Percentiles rank a stretch among this genome's conserved stretches.
Evolutionary conservation across 2,329 filamentous ascomycete species (phyloP).

Genomic region (Arthrobotrys entomopaga): DNA sequence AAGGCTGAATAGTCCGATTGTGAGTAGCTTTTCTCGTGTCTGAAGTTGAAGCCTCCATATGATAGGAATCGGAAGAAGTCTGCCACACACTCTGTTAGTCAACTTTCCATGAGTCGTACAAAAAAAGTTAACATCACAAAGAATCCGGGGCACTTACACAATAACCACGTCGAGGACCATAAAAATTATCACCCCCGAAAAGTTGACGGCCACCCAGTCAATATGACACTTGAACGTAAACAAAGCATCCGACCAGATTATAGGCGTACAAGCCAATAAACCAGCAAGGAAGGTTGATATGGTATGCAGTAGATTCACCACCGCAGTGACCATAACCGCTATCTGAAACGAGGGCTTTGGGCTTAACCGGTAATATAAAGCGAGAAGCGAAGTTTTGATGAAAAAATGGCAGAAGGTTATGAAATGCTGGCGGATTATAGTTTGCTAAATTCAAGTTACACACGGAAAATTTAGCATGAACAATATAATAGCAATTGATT

Average conservation of each 20-base stretch:
- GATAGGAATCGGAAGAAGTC: conserved; percentile 39
- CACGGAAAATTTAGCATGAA: not conserved
- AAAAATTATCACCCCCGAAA: conserved; percentile 35
- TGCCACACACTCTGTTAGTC: not conserved
- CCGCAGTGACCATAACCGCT: conserved; percentile 25
- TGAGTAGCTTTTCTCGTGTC: conserved; percentile 39
- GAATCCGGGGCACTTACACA: conserved; percentile 17
- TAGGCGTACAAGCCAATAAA: conserved; percentile 36
- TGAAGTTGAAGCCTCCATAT: conserved; percentile 42
- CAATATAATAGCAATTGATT: not conserved
- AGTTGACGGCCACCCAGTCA: conserved; percentile 18
- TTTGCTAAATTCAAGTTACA: not conserved
- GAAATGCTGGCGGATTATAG: conserved; percentile 33
- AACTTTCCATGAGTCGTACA: no score
- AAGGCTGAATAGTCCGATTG: conserved; percentile 43
- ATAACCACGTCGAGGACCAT: conserved; percentile 48
- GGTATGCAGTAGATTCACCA: conserved; percentile 21
- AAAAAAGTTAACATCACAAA: no score
- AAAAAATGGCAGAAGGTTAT: conserved; percentile 50
- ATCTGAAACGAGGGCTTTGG: conserved; percentile 32
- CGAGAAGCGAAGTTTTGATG: conserved; percentile 39
- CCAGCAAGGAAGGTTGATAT: conserved; percentile 22
- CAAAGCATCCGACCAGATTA: conserved; percentile 34
- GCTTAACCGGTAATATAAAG: conserved; percentile 44
- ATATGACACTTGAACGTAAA: conserved; percentile 27